Percentiles rank a stretch among this genome's conserved stretches.
These are phyloP conservation scores for Purpureocillium lavendulum DNA, from an alignment of 2,329 filamentous ascomycete genomes.

Conservation along the genomic window DNA sequence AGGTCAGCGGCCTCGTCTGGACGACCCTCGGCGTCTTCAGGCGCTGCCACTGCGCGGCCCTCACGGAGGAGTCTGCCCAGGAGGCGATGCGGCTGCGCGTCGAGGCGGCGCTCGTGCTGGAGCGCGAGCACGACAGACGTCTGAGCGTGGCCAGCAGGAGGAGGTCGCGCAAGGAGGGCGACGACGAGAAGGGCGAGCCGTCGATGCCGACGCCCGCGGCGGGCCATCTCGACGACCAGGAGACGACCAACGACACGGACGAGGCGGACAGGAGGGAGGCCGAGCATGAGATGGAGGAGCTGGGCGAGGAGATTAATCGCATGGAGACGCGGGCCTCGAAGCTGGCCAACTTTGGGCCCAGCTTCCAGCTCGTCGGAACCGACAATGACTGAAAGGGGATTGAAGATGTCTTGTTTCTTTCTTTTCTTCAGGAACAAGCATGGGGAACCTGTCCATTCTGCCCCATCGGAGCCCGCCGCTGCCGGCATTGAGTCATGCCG, in stretches of 20 bases:
- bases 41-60: conserved; percentile 7
- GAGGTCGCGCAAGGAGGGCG: neutral
- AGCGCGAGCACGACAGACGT: conserved; percentile 1
- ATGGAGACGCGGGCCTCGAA: conserved; percentile 7
- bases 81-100: conserved; percentile 7
- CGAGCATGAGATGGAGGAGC: conserved; percentile 3
- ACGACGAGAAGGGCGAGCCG: neutral
- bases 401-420: no score
- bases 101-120: conserved; percentile 4
- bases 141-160: neutral
- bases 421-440: no score
- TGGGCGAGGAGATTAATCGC: conserved; percentile 5
- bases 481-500: no score
- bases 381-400: neutral
- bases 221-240: neutral
- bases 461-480: no score
- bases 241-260: neutral
- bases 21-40: conserved; percentile 9
- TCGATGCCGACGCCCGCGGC: neutral
- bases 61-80: conserved; percentile 8
- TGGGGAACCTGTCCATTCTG: no score
- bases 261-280: conserved; percentile 1
- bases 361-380: conserved; percentile 6
- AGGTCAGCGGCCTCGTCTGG: conserved; percentile 6
- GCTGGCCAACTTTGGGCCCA: conserved; percentile 5